These are phyloP conservation scores for Debaryomyces psychrophilus DNA, from an alignment of 1,139 yeast species.

Conservation along the genomic window DNA sequence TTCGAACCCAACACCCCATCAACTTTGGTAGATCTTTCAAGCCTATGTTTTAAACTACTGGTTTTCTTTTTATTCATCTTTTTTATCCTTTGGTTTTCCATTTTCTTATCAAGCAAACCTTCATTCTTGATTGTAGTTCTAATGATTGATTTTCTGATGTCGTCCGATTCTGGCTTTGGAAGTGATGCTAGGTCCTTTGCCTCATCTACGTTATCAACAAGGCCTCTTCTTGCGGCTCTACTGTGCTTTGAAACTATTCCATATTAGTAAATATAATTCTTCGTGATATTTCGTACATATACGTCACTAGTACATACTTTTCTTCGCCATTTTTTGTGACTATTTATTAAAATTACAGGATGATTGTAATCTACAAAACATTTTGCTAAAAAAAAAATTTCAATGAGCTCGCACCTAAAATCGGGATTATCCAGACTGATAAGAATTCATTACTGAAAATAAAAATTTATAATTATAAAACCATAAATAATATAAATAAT, in stretches of 20 bases:
- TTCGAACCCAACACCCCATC: constrained; percentile 62
- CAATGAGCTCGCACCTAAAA: constrained; percentile 4
- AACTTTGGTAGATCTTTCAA: constrained; percentile 54
- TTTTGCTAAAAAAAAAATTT: constrained; percentile 8
- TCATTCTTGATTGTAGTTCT: constrained; percentile 73
- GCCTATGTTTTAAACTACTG: constrained; percentile 38
- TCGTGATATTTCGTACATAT: neutral
- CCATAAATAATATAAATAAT: neutral
- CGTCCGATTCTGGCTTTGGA: constrained; percentile 62
- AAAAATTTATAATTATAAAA: neutral
- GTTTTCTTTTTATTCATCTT: constrained; percentile 39
- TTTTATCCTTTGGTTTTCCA: constrained; percentile 46
- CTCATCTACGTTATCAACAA: constrained; percentile 44
- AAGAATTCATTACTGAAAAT: neutral
- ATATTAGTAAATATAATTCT: constrained; percentile 22
- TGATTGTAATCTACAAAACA: neutral
- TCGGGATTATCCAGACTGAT: constrained; percentile 2
- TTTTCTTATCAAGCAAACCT: constrained; percentile 57
- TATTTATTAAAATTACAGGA: neutral
- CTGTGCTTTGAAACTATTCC: constrained; percentile 62
- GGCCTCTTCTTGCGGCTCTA: constrained; percentile 77
- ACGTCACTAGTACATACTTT: constrained; percentile 7
- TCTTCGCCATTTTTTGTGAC: constrained; percentile 12
- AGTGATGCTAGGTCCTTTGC: constrained; percentile 51
- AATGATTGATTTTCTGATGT: constrained; percentile 63